Evolutionary conservation across 768 basidiomycete species (phyloP).

Genomic region (Suillus bovinus): DNA sequence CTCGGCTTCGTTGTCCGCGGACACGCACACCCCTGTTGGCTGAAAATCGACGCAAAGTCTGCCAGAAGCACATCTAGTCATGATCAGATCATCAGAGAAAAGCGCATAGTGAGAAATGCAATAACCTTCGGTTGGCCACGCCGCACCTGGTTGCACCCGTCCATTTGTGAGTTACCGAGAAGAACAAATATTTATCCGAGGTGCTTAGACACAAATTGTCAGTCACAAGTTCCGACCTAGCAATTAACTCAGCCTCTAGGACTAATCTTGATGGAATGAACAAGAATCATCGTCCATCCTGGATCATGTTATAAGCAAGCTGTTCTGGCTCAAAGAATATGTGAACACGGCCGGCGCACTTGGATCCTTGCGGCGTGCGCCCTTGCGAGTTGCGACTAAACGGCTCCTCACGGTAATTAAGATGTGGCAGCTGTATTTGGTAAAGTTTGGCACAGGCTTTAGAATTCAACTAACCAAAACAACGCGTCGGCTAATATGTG

Average conservation of each 20-base stretch:
- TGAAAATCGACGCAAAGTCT: background rate
- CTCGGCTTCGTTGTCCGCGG: background rate
- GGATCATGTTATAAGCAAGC: background rate
- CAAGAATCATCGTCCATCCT: background rate
- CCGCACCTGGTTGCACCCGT: background rate
- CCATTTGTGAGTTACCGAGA: background rate
- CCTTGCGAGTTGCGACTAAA: background rate
- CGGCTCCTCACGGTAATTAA: slow-evolving; percentile 2
- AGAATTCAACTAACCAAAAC: slow-evolving; percentile 29
- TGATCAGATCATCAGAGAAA: too few species aligned
- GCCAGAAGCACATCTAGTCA: background rate
- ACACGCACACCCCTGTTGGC: background rate
- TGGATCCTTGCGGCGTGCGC: background rate
- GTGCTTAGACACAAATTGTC: background rate
- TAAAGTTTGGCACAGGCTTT: slow-evolving; percentile 23
- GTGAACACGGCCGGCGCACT: background rate
- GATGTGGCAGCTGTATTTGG: slow-evolving; percentile 15
- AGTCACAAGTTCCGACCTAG: background rate
- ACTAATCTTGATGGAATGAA: background rate
- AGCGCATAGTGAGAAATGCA: background rate
- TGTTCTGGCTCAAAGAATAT: background rate
- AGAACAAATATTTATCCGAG: background rate
- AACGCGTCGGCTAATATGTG: slow-evolving; percentile 22
- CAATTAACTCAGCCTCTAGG: background rate
- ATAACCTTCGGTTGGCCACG: too few species aligned